Evolutionary conservation across 257 asterid genomes (phyloP).

Genomic region (Orobanche coerulescens): DNA sequence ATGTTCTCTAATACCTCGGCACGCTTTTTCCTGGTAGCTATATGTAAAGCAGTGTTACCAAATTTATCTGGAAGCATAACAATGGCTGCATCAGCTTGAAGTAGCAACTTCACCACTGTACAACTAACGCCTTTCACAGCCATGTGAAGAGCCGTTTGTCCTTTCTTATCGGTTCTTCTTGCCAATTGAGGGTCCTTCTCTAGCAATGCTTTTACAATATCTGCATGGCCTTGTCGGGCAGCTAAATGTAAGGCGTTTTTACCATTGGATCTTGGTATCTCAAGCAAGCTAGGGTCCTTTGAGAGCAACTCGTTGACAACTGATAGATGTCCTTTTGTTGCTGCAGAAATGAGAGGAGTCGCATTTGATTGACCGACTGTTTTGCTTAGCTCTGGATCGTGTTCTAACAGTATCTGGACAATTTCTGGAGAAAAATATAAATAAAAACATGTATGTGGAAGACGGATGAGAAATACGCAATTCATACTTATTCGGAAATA

Average conservation of each 20-base stretch:
- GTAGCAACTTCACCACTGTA: conserved; percentile 50
- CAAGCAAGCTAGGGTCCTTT: conserved; percentile 53
- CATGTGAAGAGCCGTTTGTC: conserved; percentile 74
- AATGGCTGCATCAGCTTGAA: conserved; percentile 64
- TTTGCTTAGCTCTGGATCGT: conserved; percentile 52
- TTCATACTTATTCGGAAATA: not conserved
- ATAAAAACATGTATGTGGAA: not conserved
- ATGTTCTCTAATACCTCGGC: conserved; percentile 39
- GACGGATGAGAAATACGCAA: not conserved
- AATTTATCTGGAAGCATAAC: conserved; percentile 71
- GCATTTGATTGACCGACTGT: conserved; percentile 69
- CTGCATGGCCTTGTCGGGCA: conserved; percentile 70
- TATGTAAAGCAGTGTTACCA: conserved; percentile 64
- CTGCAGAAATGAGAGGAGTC: conserved; percentile 77
- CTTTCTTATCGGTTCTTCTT: conserved; percentile 63
- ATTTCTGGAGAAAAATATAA: conserved; percentile 35
- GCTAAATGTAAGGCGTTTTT: conserved; percentile 67
- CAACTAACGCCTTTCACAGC: conserved; percentile 69
- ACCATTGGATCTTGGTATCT: conserved; percentile 60
- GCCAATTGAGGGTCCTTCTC: conserved; percentile 59
- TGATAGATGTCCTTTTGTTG: conserved; percentile 58
- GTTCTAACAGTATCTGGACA: conserved; percentile 61
- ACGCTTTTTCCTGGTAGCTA: conserved; percentile 72
- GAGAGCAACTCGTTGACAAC: conserved; percentile 56
- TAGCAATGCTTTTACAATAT: conserved; percentile 53